Conservation (phyloP, 768 basidiomycete species). For the Pisolithus marmoratus region DNA sequence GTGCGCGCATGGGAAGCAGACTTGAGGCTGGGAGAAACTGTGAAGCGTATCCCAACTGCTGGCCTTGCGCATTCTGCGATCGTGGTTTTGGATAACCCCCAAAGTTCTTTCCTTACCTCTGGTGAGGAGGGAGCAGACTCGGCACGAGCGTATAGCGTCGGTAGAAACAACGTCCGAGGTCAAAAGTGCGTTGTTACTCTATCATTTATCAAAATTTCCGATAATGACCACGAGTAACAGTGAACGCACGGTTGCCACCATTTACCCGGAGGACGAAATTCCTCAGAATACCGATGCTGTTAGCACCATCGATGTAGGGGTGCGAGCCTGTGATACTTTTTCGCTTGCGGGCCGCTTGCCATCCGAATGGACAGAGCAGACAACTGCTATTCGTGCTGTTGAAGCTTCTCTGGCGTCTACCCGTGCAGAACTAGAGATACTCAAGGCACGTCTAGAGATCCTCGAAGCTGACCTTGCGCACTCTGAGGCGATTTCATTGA, state of each 20-base stretch:
- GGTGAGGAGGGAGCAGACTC: background rate
- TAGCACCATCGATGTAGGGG: background rate
- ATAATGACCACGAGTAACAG: background rate
- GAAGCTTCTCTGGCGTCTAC: constrained; percentile 20
- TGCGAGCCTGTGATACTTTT: background rate
- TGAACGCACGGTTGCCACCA: background rate
- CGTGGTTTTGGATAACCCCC: background rate
- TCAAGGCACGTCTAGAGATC: constrained; percentile 22
- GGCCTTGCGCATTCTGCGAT: background rate
- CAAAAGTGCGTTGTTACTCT: constrained; percentile 24
- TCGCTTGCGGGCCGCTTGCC: background rate
- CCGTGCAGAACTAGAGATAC: constrained; percentile 19
- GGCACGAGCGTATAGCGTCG: constrained; percentile 5
- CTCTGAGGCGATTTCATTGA: constrained; percentile 7
- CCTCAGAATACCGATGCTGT: background rate
- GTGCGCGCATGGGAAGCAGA: constrained; percentile 29
- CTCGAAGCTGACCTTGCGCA: constrained; percentile 18
- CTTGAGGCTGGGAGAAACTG: constrained; percentile 23
- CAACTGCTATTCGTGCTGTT: constrained; percentile 12
- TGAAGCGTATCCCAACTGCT: constrained; percentile 20
- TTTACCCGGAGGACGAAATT: background rate
- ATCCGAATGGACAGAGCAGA: background rate
- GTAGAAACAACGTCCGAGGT: constrained; percentile 3
- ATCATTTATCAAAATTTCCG: constrained; percentile 20
- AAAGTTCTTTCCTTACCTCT: background rate